Evolutionary conservation across 2,329 filamentous ascomycete species (phyloP).

Genomic region (Nigrograna mackinnonii): DNA sequence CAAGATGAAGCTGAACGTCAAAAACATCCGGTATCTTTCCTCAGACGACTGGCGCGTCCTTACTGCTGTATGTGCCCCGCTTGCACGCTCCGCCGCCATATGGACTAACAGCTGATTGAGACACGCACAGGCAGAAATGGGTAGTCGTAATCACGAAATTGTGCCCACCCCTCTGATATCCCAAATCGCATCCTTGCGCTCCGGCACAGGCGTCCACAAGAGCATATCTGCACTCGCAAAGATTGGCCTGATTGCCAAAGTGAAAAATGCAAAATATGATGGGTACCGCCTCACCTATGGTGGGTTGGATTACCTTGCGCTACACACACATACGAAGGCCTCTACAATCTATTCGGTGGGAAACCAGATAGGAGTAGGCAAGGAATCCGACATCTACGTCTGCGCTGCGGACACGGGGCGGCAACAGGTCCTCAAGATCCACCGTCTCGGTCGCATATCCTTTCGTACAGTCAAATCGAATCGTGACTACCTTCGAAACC

Average conservation of each 20-base stretch:
- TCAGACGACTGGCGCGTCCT: constrained; percentile 95
- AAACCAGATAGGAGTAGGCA: constrained; percentile 92
- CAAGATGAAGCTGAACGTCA: constrained; percentile 91
- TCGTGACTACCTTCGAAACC: constrained; percentile 88
- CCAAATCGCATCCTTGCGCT: constrained; percentile 76
- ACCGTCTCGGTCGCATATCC: constrained; percentile 91
- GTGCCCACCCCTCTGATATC: constrained; percentile 90
- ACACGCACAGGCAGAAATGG: constrained; percentile 76
- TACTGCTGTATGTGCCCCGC: constrained; percentile 67
- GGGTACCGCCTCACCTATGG: constrained; percentile 97
- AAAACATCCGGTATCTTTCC: constrained; percentile 88
- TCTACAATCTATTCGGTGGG: constrained; percentile 89
- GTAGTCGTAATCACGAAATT: constrained; percentile 95
- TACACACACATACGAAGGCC: constrained; percentile 83
- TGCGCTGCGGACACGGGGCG: constrained; percentile 78
- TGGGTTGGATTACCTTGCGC: constrained; percentile 93
- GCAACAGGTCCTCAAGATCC: constrained; percentile 91
- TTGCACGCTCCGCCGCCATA: not conserved
- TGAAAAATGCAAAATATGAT: constrained; percentile 97
- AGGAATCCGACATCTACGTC: constrained; percentile 96
- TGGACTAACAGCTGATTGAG: constrained; percentile 43
- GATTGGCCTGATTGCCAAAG: constrained; percentile 83
- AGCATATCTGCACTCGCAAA: constrained; percentile 92
- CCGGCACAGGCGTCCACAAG: constrained; percentile 75
- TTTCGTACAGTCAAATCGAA: constrained; percentile 97